phyloP scores from a whole-genome alignment of 345 rosid genomes.

The Citrus unshiu region DNA sequence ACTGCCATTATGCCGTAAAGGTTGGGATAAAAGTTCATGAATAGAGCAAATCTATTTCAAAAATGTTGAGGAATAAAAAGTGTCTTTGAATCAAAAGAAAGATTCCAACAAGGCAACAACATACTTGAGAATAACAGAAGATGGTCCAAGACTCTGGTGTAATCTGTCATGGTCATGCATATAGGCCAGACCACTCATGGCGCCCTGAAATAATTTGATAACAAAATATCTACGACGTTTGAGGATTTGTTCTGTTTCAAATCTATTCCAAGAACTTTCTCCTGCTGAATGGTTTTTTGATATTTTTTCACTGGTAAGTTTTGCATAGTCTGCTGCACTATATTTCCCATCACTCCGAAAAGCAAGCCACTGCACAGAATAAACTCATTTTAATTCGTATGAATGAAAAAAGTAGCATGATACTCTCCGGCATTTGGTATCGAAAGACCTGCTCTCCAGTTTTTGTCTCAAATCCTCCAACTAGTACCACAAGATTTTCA shows the following conservation, averaged over 20 bases:
- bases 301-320: slow-evolving; percentile 56
- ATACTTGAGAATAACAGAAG: slow-evolving; percentile 89
- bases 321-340: slow-evolving; percentile 85
- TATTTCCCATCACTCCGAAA: slow-evolving; percentile 78
- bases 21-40: neutral
- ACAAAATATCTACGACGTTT: slow-evolving; percentile 58
- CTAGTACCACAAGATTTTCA: slow-evolving; percentile 60
- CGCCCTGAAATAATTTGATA: slow-evolving; percentile 63
- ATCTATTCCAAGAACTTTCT: slow-evolving; percentile 58
- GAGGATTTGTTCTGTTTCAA: slow-evolving; percentile 45
- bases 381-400: slow-evolving; percentile 17
- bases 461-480: slow-evolving; percentile 91
- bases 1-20: slow-evolving; percentile 35
- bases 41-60: neutral
- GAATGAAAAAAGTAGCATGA: neutral
- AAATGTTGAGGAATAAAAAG: neutral
- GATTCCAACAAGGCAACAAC: slow-evolving; percentile 18
- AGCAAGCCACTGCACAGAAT: slow-evolving; percentile 76
- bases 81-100: neutral
- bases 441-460: slow-evolving; percentile 83
- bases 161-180: slow-evolving; percentile 84
- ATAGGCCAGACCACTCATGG: slow-evolving; percentile 75
- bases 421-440: slow-evolving; percentile 9
- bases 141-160: slow-evolving; percentile 97
- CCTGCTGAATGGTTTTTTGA: slow-evolving; percentile 34